These are phyloP conservation scores for Rubia yunnanensis DNA, from an alignment of 257 asterid genomes.

Conservation along the genomic window DNA sequence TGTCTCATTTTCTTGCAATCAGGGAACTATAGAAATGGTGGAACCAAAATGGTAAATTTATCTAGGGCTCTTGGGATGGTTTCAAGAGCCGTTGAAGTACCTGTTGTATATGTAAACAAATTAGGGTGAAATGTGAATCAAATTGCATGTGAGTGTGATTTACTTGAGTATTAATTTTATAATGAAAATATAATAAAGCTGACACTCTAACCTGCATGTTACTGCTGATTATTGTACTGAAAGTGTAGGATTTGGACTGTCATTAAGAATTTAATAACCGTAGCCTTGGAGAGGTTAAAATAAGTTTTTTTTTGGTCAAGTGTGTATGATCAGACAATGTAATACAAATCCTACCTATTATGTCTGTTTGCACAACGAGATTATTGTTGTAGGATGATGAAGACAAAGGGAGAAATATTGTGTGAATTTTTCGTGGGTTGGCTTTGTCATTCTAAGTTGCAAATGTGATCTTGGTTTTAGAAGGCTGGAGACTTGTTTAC, in stretches of 20 bases:
- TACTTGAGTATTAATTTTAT: constrained; percentile 21
- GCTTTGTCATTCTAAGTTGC: constrained; percentile 26
- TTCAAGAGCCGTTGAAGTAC: constrained; percentile 46
- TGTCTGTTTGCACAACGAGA: constrained; percentile 36
- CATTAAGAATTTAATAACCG: background rate
- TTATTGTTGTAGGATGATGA: constrained; percentile 18
- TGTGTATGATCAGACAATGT: constrained; percentile 24
- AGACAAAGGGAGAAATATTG: constrained; percentile 9
- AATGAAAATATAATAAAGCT: constrained; percentile 12
- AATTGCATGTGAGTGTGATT: constrained; percentile 30
- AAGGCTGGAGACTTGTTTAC: too few relatives aligned
- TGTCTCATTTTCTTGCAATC: too few relatives aligned
- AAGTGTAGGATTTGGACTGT: background rate
- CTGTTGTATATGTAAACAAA: constrained; percentile 25
- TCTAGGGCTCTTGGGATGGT: constrained; percentile 24
- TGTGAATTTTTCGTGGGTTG: constrained; percentile 25
- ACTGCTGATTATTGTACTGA: constrained; percentile 21
- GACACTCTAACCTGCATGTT: constrained; percentile 63
- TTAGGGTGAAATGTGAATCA: background rate
- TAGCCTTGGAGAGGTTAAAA: constrained; percentile 15
- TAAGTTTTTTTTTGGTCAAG: constrained; percentile 29
- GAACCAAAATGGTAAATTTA: constrained; percentile 13
- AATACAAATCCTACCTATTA: constrained; percentile 36
- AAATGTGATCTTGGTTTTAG: constrained; percentile 18
- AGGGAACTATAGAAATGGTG: background rate